Evolutionary conservation across 331 rosid genomes (phyloP), one percentile per base, ranked within the genome.

Genomic region (Stylosanthes scabra): DNA sequence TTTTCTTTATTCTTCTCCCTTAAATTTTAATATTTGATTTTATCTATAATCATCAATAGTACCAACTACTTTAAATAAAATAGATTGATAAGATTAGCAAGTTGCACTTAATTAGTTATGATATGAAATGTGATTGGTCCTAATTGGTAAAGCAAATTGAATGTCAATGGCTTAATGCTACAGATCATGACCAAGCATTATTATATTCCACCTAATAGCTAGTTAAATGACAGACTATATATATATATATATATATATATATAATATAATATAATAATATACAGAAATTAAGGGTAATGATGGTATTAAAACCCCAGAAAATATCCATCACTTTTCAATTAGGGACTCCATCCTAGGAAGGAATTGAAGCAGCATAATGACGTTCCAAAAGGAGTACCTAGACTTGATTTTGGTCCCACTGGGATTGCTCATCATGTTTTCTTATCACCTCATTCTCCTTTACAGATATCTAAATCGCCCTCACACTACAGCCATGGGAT

Each of bases 401-500:
- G 92, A 92, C 79, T 81, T 87, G 81, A 70, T 90, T 28, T 75
- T 92, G 81, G 92, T 92, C 76, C 92, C 94, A 44, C 8, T 27
- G 15, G 94, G 94, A 13, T 80, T 88, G 44, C 42, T 88, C 1
- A 56, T 85, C 74, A 77, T 92, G 89, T 79, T 88, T 44, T 13
- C 41, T 44, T 90, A 90, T 80, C 94, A 90, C 70, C 88, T 90
- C 76, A 60, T 70, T 66, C 88, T 92, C 42, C 96, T 90, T 37
- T 49, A 69, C 78, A 90, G 83, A 64, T 88, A 88, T 60, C 68
- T 86, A 58, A 64, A 81, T 54, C 14, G 7, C 5, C 92, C 97
- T 79, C 91, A 85, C 82, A 78, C 75, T 9, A 92, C 97, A 9
- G 78, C 58, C 79, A 78, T 90, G 79, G 96, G 94, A 16, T 82